These are phyloP conservation scores for Calamus simplicifolius DNA, from an alignment of 176 grass and related monocot species.

Conservation along the genomic window DNA sequence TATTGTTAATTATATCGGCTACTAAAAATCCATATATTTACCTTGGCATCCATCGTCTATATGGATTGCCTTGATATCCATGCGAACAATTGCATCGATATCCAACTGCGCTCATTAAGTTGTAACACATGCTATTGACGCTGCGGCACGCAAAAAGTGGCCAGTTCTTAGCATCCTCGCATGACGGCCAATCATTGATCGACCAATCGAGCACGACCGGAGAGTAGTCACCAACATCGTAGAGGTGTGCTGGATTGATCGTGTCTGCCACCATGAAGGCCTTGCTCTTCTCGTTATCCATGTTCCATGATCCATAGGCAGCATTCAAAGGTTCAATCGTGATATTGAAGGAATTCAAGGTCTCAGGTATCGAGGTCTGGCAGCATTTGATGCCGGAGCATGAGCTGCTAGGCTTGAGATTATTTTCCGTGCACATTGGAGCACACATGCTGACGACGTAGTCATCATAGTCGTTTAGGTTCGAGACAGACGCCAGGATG, in stretches of 20 bases:
- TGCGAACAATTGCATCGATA: constrained; percentile 28
- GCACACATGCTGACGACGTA: constrained; percentile 9
- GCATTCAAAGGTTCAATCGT: background rate
- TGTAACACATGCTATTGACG: constrained; percentile 24
- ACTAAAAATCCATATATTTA: constrained; percentile 1
- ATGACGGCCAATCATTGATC: constrained; percentile 8
- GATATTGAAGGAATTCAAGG: constrained; percentile 3
- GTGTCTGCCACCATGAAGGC: constrained; percentile 4
- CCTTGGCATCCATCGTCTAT: constrained; percentile 32
- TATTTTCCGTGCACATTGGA: background rate
- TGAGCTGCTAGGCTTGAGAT: background rate
- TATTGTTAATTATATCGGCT: background rate
- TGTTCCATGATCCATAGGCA: background rate
- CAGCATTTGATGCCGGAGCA: constrained; percentile 31
- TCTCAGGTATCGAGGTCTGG: background rate
- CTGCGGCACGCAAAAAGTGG: constrained; percentile 19
- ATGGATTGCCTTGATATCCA: constrained; percentile 53
- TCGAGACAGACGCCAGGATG: background rate
- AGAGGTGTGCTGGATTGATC: background rate
- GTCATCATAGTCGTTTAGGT: background rate
- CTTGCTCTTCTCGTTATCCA: background rate
- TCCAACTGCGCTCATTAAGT: constrained; percentile 10
- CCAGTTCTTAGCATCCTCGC: background rate
- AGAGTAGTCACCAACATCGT: background rate
- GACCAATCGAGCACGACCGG: constrained; percentile 31